Percentiles rank a stretch among this genome's conserved stretches.
Conservation (phyloP, 257 asterid species). For the Ilex aquifolium region DNA sequence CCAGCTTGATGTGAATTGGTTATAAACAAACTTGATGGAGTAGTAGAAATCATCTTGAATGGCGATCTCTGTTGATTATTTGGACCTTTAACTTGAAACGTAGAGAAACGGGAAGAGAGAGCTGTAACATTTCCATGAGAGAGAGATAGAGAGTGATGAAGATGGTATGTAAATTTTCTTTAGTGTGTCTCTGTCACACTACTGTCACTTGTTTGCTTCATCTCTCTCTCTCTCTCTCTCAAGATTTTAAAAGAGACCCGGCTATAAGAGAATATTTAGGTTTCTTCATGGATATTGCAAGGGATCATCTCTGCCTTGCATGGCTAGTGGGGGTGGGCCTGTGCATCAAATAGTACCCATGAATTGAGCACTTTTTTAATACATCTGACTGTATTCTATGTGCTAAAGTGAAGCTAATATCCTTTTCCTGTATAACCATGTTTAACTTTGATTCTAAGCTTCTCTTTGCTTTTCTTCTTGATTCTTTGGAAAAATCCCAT, state of each 20-base stretch:
- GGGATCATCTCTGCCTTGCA: conserved; percentile 14
- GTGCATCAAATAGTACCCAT: conserved; percentile 1
- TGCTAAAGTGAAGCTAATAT: not conserved
- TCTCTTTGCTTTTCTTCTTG: conserved; percentile 11
- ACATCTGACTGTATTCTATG: too few species aligned
- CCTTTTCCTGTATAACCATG: not conserved
- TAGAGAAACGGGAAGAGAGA: conserved; percentile 40
- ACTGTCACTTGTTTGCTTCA: not conserved
- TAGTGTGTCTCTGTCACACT: not conserved
- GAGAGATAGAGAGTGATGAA: not conserved
- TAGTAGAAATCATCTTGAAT: conserved; percentile 7
- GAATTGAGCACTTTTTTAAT: too few species aligned
- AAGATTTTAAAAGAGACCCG: conserved; percentile 33
- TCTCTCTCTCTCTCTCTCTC: not conserved
- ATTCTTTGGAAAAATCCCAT: not conserved
- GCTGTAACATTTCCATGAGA: not conserved
- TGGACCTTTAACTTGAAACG: conserved; percentile 24
- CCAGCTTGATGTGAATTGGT: conserved; percentile 30
- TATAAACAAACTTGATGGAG: conserved; percentile 17
- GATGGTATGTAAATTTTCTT: not conserved
- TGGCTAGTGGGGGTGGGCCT: conserved; percentile 12
- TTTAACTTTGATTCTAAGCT: conserved; percentile 26
- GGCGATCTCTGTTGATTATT: conserved; percentile 14
- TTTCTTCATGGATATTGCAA: conserved; percentile 55
- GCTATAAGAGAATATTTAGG: conserved; percentile 54